These are phyloP conservation scores for Lactarius deliciosus DNA, from an alignment of 768 basidiomycete species.

Conservation along the genomic window DNA sequence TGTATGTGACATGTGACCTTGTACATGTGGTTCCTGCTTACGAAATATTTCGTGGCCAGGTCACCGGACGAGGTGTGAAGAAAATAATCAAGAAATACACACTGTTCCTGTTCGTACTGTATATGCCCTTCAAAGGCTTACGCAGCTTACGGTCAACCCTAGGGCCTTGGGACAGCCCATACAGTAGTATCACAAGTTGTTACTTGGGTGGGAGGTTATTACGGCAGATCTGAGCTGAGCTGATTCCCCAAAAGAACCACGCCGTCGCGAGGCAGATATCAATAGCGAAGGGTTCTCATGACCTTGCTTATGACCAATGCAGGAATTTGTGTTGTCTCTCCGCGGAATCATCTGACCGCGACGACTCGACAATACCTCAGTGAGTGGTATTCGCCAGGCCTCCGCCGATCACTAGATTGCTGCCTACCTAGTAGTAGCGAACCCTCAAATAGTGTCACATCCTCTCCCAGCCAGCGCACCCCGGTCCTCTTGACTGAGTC, in stretches of 20 bases:
- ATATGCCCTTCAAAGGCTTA: too few relatives aligned
- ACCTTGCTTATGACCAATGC: background rate
- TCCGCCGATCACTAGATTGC: background rate
- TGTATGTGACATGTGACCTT: too few relatives aligned
- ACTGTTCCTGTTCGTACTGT: background rate
- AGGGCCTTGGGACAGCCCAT: too few relatives aligned
- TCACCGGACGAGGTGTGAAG: too few relatives aligned
- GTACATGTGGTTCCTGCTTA: too few relatives aligned
- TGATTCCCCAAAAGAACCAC: background rate
- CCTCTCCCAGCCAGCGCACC: background rate
- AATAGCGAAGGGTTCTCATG: background rate
- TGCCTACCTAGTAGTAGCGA: too few relatives aligned
- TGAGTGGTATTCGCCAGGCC: background rate
- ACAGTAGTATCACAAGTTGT: too few relatives aligned
- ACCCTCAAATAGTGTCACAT: background rate
- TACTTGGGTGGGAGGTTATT: background rate
- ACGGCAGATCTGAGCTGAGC: background rate
- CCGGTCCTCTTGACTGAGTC: background rate
- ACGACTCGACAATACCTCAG: conserved; percentile 1
- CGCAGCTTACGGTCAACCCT: background rate
- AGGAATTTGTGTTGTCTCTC: background rate
- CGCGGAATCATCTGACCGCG: background rate
- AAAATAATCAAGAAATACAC: background rate
- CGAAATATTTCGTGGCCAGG: too few relatives aligned
- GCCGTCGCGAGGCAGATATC: background rate